phyloP scores from a whole-genome alignment of 345 rosid species.

The Bruguiera parviflora region DNA sequence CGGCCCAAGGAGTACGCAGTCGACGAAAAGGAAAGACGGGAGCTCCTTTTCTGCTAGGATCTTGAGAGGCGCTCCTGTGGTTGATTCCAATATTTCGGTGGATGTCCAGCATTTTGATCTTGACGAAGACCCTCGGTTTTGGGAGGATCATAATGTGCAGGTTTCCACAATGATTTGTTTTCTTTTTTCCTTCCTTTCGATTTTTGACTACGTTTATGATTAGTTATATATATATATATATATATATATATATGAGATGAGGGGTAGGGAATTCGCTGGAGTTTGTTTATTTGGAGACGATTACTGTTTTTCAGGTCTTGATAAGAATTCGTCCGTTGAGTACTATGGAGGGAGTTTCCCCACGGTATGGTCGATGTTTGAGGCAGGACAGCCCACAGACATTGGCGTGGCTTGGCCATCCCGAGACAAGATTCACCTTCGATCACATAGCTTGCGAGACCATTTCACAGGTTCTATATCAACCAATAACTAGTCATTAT shows the following conservation, averaged over 20 bases:
- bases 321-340: constrained; percentile 78
- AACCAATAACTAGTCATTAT: not conserved
- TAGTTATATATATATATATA: too few relatives aligned
- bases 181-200: not conserved
- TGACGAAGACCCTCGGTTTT: constrained; percentile 66
- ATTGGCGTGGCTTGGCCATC: constrained; percentile 78
- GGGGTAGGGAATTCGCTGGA: not conserved
- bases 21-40: constrained; percentile 43
- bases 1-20: constrained; percentile 32
- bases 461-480: constrained; percentile 63
- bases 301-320: constrained; percentile 52
- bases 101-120: constrained; percentile 68
- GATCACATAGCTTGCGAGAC: constrained; percentile 79
- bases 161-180: constrained; percentile 28
- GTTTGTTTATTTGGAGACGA: not conserved
- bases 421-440: constrained; percentile 91
- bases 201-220: not conserved
- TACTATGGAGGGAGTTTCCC: constrained; percentile 56
- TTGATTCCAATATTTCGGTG: constrained; percentile 33
- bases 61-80: constrained; percentile 43
- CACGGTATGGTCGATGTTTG: constrained; percentile 64
- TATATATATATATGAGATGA: too few relatives aligned
- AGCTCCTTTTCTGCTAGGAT: constrained; percentile 43
- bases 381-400: constrained; percentile 76
- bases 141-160: constrained; percentile 93